Evolutionary conservation across 495 filamentous ascomycete species (phyloP), one percentile per base, ranked within the genome.

Genomic region (Daldinia bambusicola): DNA sequence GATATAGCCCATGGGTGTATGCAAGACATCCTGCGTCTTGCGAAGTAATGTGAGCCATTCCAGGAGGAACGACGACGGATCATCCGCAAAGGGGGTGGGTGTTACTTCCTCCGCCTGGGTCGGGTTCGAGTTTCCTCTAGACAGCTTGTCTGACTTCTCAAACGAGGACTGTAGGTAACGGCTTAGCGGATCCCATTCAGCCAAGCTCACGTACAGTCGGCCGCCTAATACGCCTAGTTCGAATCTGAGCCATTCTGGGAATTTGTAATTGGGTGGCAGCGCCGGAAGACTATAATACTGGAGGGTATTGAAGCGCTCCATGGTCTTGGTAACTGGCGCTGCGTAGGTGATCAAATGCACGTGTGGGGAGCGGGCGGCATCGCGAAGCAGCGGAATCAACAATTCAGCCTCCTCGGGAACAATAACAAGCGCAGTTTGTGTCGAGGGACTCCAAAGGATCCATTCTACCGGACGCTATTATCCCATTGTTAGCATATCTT

Each of bases 1-100:
- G 6, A 89, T 76, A 65, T 84, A 84, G 0, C 86, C 86, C 81
- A 89, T 86, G 0, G 85, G 87, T 0, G 86, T 89, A 38, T 87
- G 83, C 26, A 75, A 66, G 14, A 87, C 78, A 55, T 87, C 82
- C 37, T 86, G 84, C 1, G 84, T 84, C 56, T 85, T 84, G 16
- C 84, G 81, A 4, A 83, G 78, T 8, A 85, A 63, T 2, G 81
- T 72, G 2, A 88, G 74, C 85, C 84, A 89, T 16, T 88, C 84
- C 10, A 83, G 78, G 0, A 86, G 67, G 67, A 87, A 87, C 1
- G 22, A 70, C 2, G 79, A 50, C 4, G 82, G 74, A 3, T 79
- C 79, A 22, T 66, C 53, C 0, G 75, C 70, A 34, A 81, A 78
- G 6, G 36, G 1, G 2, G 50, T n/a, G 9, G 36, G 60, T 8